A percentile compares a stretch with the other conserved stretches of the same genome.
Evolutionary conservation across 805 yeast species (phyloP).

Genomic region (Cyberlindnera meyerae): DNA sequence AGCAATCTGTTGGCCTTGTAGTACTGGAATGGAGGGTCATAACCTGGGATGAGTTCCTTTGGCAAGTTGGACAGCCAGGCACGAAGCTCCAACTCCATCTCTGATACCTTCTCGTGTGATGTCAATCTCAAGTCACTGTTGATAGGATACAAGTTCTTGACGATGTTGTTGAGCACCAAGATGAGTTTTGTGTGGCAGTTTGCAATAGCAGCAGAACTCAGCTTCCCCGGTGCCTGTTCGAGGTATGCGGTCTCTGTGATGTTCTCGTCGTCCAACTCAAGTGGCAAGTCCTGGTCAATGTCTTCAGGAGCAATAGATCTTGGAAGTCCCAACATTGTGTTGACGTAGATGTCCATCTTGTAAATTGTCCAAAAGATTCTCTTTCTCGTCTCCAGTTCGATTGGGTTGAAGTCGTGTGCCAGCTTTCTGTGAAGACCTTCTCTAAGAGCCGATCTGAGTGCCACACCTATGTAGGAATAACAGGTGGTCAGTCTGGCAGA

Average conservation of each 20-base stretch:
- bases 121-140: conserved; percentile 31
- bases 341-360: conserved; percentile 86
- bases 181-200: conserved; percentile 79
- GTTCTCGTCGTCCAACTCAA: conserved; percentile 81
- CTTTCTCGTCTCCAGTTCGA: conserved; percentile 78
- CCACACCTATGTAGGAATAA: conserved; percentile 86
- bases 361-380: conserved; percentile 85
- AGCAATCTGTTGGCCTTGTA: conserved; percentile 70
- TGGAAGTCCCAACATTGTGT: conserved; percentile 83
- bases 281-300: conserved; percentile 82
- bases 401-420: conserved; percentile 56
- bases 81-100: conserved; percentile 63
- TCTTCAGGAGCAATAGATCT: conserved; percentile 70
- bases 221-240: conserved; percentile 43
- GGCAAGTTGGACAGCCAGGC: conserved; percentile 73
- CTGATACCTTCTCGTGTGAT: conserved; percentile 41
- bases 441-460: conserved; percentile 72
- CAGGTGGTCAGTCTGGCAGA: conserved; percentile 84
- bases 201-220: conserved; percentile 75
- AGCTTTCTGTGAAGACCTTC: conserved; percentile 76
- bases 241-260: conserved; percentile 62
- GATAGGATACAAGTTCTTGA: conserved; percentile 66
- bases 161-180: conserved; percentile 62
- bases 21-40: conserved; percentile 58
- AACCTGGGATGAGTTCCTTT: conserved; percentile 62